Conservation (phyloP, 2,329 filamentous ascomycete species). For the Trichoderma lentiforme region DNA sequence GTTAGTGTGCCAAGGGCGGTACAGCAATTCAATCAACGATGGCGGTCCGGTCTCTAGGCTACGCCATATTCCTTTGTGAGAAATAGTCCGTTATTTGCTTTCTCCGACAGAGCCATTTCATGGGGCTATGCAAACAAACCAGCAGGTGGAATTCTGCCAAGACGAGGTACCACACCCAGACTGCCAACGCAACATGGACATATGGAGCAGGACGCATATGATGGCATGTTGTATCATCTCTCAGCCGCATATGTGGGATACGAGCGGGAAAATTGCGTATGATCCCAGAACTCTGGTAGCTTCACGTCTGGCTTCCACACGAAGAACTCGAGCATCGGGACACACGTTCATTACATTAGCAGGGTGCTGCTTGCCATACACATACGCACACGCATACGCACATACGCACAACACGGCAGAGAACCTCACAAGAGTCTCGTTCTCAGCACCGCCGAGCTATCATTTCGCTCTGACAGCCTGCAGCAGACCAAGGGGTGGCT, state of each 20-base stretch:
- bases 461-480: neutral
- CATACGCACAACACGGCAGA: neutral
- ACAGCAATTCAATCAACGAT: neutral
- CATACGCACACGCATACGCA: neutral
- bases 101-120: neutral
- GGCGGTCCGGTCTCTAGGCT: neutral
- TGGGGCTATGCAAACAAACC: neutral
- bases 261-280: neutral
- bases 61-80: neutral
- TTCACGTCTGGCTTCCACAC: neutral
- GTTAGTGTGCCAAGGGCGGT: neutral
- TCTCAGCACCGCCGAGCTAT: neutral
- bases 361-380: neutral
- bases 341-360: neutral
- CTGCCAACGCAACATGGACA: neutral
- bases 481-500: neutral
- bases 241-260: conserved; percentile 11
- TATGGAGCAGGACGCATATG: neutral
- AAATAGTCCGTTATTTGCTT: neutral
- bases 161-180: neutral
- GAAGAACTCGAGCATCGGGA: neutral
- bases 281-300: neutral
- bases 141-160: neutral
- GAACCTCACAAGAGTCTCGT: neutral
- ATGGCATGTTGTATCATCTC: neutral